Percentiles rank a stretch among this genome's conserved stretches.
phyloP scores from a whole-genome alignment of 495 filamentous ascomycete genomes.

The Lasiosphaeria hispida region DNA sequence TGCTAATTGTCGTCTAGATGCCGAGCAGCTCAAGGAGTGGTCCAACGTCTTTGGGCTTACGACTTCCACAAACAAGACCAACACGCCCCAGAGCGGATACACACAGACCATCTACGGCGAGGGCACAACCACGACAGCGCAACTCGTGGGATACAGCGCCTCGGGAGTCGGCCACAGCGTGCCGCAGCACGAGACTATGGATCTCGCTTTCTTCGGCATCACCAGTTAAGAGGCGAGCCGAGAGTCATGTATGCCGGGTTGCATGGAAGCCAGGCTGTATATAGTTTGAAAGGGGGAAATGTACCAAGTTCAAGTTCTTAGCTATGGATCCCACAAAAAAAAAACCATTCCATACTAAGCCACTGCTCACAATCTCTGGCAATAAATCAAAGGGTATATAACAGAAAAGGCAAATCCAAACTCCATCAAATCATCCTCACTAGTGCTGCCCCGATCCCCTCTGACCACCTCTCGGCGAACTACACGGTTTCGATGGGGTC shows the following conservation, averaged over 20 bases:
- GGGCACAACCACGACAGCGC: conserved; percentile 37
- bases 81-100: conserved; percentile 50
- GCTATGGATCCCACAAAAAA: too few species aligned
- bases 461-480: too few species aligned
- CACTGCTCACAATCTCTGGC: too few species aligned
- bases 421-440: too few species aligned
- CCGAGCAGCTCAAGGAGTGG: conserved; percentile 29
- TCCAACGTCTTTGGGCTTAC: conserved; percentile 41
- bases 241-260: too few species aligned
- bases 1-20: conserved; percentile 12
- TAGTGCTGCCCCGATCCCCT: too few species aligned
- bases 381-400: too few species aligned
- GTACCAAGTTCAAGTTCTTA: too few species aligned
- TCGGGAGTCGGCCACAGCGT: conserved; percentile 49
- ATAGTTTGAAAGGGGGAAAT: too few species aligned
- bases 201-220: conserved; percentile 50
- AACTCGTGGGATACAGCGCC: conserved; percentile 49
- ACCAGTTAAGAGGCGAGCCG: background rate
- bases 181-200: conserved; percentile 41
- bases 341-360: too few species aligned
- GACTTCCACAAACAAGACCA: conserved; percentile 34
- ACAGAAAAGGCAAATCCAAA: too few species aligned
- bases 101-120: conserved; percentile 55
- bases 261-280: too few species aligned
- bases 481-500: conserved; percentile 1